Evolutionary conservation across 495 filamentous ascomycete species (phyloP).

Genomic region (Annulohypoxylon maeteangense): DNA sequence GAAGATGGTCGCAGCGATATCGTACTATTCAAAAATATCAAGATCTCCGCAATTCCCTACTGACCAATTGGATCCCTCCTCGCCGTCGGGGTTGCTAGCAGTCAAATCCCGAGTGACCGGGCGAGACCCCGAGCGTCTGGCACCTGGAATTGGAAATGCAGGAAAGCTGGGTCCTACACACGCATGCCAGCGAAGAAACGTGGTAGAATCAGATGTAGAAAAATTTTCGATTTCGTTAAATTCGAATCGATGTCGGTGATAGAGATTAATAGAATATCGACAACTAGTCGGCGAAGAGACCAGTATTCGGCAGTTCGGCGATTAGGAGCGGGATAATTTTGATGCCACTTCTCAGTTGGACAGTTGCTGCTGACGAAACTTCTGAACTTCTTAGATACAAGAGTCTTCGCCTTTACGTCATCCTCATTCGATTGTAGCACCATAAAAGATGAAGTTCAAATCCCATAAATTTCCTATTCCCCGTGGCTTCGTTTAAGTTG

Average conservation of each 20-base stretch:
- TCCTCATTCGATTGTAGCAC: constrained; percentile 33
- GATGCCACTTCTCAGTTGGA: constrained; percentile 21
- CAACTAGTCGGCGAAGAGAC: constrained; percentile 38
- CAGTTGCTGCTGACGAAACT: constrained; percentile 44
- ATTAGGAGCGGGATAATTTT: constrained; percentile 27
- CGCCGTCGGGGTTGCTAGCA: constrained; percentile 34
- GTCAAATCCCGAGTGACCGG: constrained; percentile 50
- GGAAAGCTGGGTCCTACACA: constrained; percentile 24
- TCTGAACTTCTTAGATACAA: constrained; percentile 29
- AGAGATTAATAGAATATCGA: constrained; percentile 37
- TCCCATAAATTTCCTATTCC: constrained; percentile 42
- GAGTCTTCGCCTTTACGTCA: constrained; percentile 33
- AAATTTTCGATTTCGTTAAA: constrained; percentile 7
- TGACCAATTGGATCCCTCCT: constrained; percentile 37
- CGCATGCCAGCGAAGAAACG: constrained; percentile 11
- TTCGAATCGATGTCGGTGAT: constrained; percentile 26
- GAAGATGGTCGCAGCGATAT: constrained; percentile 40
- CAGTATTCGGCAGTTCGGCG: constrained; percentile 45
- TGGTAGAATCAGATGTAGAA: constrained; percentile 8
- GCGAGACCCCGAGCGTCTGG: constrained; percentile 41
- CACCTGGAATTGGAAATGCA: constrained; percentile 31
- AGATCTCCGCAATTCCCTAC: constrained; percentile 42
- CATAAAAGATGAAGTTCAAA: constrained; percentile 28
- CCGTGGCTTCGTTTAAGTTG: not conserved
- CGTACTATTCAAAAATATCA: constrained; percentile 40